Percentiles rank a stretch among this genome's conserved stretches.
phyloP scores from a whole-genome alignment of 805 yeast species.

The Starmerella ratchasimensis region DNA sequence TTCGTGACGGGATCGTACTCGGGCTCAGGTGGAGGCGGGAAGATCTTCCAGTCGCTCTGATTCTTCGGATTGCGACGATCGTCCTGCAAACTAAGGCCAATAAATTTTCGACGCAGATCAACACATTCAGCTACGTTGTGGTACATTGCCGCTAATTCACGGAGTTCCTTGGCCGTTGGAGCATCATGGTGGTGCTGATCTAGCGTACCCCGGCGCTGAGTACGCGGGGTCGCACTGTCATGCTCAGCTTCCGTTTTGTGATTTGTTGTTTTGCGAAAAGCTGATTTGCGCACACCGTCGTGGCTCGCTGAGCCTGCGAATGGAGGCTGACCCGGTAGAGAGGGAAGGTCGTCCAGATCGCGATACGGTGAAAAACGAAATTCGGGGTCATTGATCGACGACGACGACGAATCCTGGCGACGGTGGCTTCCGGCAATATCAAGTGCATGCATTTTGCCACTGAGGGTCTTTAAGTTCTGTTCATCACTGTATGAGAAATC shows the following conservation, averaged over 20 bases:
- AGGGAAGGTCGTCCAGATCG: conserved; percentile 11
- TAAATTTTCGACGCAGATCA: conserved; percentile 63
- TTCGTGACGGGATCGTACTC: conserved; percentile 56
- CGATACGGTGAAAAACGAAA: conserved; percentile 8
- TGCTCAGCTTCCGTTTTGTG: neutral
- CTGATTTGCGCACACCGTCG: neutral
- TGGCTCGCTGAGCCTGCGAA: neutral
- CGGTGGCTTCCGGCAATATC: conserved; percentile 11
- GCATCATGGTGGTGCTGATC: conserved; percentile 16
- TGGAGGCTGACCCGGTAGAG: conserved; percentile 7
- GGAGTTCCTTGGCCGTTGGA: conserved; percentile 25
- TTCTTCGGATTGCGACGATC: conserved; percentile 79
- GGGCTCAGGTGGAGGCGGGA: conserved; percentile 91
- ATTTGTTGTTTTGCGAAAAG: conserved; percentile 7
- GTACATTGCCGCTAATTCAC: conserved; percentile 29
- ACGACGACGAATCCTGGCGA: neutral
- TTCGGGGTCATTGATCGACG: neutral
- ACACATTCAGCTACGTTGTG: conserved; percentile 38
- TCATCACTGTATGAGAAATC: conserved; percentile 20
- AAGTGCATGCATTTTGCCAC: conserved; percentile 20
- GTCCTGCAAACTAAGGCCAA: conserved; percentile 54
- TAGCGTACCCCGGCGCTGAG: conserved; percentile 13
- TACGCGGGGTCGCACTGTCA: too few species aligned
- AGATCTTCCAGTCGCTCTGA: conserved; percentile 54
- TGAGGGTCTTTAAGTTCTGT: conserved; percentile 13